Evolutionary conservation across 2,329 filamentous ascomycete genomes (phyloP), one percentile per base, ranked within the genome.

Genomic region (Atkinsonella texensis): DNA sequence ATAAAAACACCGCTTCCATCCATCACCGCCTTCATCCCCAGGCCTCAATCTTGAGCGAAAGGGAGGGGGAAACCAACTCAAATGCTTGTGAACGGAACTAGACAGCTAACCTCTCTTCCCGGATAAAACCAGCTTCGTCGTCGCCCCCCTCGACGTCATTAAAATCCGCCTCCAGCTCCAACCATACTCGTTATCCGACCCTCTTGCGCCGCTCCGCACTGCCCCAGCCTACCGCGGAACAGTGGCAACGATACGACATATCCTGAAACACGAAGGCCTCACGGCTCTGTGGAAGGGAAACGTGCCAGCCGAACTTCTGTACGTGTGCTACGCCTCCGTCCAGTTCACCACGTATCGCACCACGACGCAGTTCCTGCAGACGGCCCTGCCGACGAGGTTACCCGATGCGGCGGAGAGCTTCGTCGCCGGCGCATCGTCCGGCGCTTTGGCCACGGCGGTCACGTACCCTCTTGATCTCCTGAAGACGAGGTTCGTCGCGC

Each of bases 141-240:
- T 97, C 65, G 89, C 93, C 17, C 93, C 93, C 50, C 85, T 98
- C 58, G 93, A 98, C 68, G 93, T 98, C 56, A 83, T 97, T 71
- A 97, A 98, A 74, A 98, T 98, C 70, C 87, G 93, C 46, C 83
- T 97, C 45, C 93, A 98, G 67, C 82, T 98, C 17, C 93, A 97
- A 68, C 81, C 87, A 44, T 86, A 94, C 71, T 89, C 88, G 47
- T 79, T 87, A 54, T 85, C 84, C 60, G 85, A 91, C 62, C 85
- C 88, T 2, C 68, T 82, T 10, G 77, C 81, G 45, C 74, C 83
- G 43, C 74, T 80, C 56, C 71, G 71, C 56, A 57, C 70, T 54
- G 65, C 73, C 12, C 68, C 65, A 50, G 73, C 72, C 45, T 87
- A 91, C 71, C 88, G 84, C 63, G 89, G 89, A 59, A 89, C 88